These are phyloP conservation scores for Pythium utonaiense DNA, from an alignment of 352 stramenopile genomes.

Conservation along the genomic window DNA sequence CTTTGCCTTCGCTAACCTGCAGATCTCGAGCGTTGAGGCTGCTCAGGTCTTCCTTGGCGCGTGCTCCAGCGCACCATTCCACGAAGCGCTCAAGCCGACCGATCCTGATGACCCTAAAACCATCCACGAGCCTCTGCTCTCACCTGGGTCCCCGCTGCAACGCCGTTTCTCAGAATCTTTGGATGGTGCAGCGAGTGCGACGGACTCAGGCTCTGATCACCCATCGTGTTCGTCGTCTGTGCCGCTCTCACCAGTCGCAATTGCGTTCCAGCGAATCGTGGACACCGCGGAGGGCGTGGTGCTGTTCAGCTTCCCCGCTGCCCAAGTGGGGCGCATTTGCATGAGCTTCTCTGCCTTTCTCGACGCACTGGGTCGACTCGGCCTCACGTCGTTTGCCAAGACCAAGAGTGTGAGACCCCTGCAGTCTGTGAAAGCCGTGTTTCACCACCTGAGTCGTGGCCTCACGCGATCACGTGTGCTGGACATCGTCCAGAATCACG, in stretches of 20 bases:
- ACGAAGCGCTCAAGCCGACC: conserved; percentile 17
- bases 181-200: background rate
- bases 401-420: conserved; percentile 41
- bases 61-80: conserved; percentile 53
- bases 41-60: conserved; percentile 68
- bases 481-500: conserved; percentile 66
- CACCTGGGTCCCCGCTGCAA: no score
- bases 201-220: background rate
- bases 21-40: conserved; percentile 64
- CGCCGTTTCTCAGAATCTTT: no score
- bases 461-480: conserved; percentile 59
- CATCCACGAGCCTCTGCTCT: background rate
- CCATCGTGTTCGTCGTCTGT: conserved; percentile 7
- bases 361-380: conserved; percentile 51
- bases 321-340: conserved; percentile 52
- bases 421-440: conserved; percentile 70
- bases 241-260: conserved; percentile 10
- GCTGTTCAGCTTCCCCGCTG: conserved; percentile 37
- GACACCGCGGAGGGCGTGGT: conserved; percentile 47
- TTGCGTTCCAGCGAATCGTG: conserved; percentile 41
- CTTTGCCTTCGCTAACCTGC: conserved; percentile 66
- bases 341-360: conserved; percentile 75
- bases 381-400: conserved; percentile 51
- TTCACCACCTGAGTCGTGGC: conserved; percentile 70
- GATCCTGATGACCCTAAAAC: conserved; percentile 14